Conservation (phyloP, 2,329 filamentous ascomycete genomes). For the Escovopsis sp. region DNA sequence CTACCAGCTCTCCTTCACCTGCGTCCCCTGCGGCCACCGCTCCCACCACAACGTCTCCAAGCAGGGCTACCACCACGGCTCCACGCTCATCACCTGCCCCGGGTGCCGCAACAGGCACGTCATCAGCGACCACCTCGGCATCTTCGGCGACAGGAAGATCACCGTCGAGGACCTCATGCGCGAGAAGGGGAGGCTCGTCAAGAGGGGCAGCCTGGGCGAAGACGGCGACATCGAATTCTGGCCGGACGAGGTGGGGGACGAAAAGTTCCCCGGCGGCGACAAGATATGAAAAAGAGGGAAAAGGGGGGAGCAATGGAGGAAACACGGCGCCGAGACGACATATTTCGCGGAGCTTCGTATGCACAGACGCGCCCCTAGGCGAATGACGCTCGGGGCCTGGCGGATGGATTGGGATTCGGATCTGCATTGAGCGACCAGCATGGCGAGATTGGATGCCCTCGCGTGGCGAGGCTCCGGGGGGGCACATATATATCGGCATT, state of each 20-base stretch:
- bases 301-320: not conserved
- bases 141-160: constrained; percentile 55
- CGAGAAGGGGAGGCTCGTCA: constrained; percentile 60
- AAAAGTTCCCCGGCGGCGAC: constrained; percentile 4
- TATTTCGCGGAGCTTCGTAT: no score
- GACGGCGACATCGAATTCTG: constrained; percentile 90
- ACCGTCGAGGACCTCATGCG: constrained; percentile 66
- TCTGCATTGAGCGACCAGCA: no score
- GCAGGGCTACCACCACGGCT: constrained; percentile 87
- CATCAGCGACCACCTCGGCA: constrained; percentile 75
- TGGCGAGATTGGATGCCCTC: no score
- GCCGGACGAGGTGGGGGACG: constrained; percentile 44
- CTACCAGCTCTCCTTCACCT: constrained; percentile 87
- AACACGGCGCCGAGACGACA: not conserved
- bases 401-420: no score
- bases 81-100: constrained; percentile 79
- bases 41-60: constrained; percentile 82
- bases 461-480: no score
- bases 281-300: constrained; percentile 6
- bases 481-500: constrained; percentile 2
- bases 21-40: constrained; percentile 65
- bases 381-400: no score
- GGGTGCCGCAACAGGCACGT: constrained; percentile 75
- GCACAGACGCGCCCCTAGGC: no score
- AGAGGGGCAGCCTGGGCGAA: constrained; percentile 53